Base-by-base conservation (phyloP, 331 rosid species). In the Rhamnella rubrinervis region DNA sequence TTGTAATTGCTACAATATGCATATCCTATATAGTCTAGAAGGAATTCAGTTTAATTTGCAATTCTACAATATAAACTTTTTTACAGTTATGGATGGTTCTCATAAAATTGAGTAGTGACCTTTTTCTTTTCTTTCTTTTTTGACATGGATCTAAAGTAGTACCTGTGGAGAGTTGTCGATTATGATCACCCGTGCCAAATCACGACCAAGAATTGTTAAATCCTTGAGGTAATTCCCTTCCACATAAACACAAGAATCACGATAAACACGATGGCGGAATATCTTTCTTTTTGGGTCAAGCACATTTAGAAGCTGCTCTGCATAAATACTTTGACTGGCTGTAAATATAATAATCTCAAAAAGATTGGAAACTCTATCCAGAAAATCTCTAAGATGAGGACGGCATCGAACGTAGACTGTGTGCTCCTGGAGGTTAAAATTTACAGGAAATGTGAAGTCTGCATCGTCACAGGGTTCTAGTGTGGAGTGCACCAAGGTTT, bases 81-180 rank as follows among this genome's bases (percentile, higher is more conserved):
- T 31, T 3, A 2, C 5, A 31, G 35, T 31, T 31, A 31, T 31
- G 35, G 35, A 31, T 31, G 35, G 5, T 31, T 31, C 35, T 31
- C 35, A 31, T 31, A 4, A 31, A 31, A 31, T 31, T 31, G 31
- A 26, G 31, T 1, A 26, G 31, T 26, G 31, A 26, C 47, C 47
- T 31, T 28, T 14, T 59, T 35, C 21, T 28, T 35, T 60, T 60
- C 3, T 7, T 17, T 17, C 12, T 35, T 12, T 11, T 18, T 9
- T 4, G 21, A 47, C 14, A 15, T 26, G 55, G 65, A 66, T 12
- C 15, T 21, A 39, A 26, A 38, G 46, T 31, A 26, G 70, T 82
- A 95, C 98, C 98, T 95, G 98, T 23, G 98, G 98, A 47, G 98
- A 95, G 76, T 95, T 95, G 80, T 95, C 98, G 1, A 95, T 70